Conservation (phyloP, 352 stramenopile species). For the Globisporangium polare region DNA sequence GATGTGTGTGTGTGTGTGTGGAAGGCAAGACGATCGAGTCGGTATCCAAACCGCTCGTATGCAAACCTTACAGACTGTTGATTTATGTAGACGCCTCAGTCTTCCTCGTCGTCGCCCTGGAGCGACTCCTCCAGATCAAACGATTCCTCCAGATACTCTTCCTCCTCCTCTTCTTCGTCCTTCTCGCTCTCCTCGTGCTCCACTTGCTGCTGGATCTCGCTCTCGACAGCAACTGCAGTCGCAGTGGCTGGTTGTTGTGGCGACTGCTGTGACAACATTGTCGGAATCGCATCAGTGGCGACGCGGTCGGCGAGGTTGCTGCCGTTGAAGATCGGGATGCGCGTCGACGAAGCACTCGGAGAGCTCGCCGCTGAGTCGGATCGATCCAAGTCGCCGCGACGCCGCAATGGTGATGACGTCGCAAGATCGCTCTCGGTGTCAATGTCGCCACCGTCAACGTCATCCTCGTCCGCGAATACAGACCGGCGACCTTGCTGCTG, state of each 20-base stretch:
- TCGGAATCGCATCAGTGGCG: constrained; percentile 12
- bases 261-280: constrained; percentile 12
- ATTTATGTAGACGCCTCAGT: not conserved
- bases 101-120: constrained; percentile 45
- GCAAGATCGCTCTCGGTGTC: constrained; percentile 6
- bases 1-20: too few species aligned
- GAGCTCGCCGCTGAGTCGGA: not conserved
- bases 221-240: not conserved
- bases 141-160: constrained; percentile 65
- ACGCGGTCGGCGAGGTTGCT: constrained; percentile 20
- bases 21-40: too few species aligned
- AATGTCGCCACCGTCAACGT: constrained; percentile 16
- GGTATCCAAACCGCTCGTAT: too few species aligned
- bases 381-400: not conserved
- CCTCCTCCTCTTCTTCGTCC: constrained; percentile 30
- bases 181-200: constrained; percentile 12
- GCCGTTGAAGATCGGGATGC: constrained; percentile 20
- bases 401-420: not conserved
- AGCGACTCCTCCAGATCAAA: constrained; percentile 78
- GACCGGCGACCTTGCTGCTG: not conserved
- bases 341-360: constrained; percentile 11
- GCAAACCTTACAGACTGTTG: not conserved
- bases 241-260: not conserved
- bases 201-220: constrained; percentile 9
- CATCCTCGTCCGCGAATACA: constrained; percentile 1